phyloP scores from a whole-genome alignment of 2,329 filamentous ascomycete species.

The Aureobasidium sp. region DNA sequence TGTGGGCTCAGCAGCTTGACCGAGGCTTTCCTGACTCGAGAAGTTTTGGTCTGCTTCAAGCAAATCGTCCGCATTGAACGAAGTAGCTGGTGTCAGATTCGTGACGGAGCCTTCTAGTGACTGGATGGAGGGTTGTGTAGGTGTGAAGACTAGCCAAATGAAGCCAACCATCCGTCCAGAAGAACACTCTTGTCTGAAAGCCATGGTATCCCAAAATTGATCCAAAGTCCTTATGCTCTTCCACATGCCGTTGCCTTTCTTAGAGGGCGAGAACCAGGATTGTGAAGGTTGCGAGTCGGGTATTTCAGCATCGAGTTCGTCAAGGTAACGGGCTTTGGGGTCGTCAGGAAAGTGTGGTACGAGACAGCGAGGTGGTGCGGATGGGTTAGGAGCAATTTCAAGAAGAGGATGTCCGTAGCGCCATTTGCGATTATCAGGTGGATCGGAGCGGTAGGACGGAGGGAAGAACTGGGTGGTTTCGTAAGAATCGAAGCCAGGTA shows the following conservation, averaged over 20 bases:
- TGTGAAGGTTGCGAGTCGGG: conserved; percentile 40
- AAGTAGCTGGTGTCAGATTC: background rate
- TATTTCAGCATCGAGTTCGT: conserved; percentile 80
- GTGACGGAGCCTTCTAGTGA: background rate
- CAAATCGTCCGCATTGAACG: background rate
- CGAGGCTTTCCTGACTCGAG: background rate
- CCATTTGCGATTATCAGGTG: conserved; percentile 37
- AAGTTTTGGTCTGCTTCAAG: background rate
- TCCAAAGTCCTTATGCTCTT: conserved; percentile 73
- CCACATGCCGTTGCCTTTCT: conserved; percentile 61
- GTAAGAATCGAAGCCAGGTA: conserved; percentile 77
- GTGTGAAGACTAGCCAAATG: conserved; percentile 79
- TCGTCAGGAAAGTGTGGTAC: conserved; percentile 92
- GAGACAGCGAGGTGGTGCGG: conserved; percentile 70
- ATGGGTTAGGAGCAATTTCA: conserved; percentile 56
- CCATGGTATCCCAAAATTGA: conserved; percentile 99
- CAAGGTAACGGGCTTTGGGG: conserved; percentile 81
- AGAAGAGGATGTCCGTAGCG: conserved; percentile 62
- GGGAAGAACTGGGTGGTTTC: conserved; percentile 79
- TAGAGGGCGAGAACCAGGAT: conserved; percentile 27
- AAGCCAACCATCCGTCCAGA: conserved; percentile 89
- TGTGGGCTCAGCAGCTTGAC: background rate
- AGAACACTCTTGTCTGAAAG: conserved; percentile 90
- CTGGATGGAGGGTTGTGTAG: conserved; percentile 27
- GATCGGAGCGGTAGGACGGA: conserved; percentile 34